Evolutionary conservation across 2,329 filamentous ascomycete genomes (phyloP).

Genomic region (Talaromyces sp.): DNA sequence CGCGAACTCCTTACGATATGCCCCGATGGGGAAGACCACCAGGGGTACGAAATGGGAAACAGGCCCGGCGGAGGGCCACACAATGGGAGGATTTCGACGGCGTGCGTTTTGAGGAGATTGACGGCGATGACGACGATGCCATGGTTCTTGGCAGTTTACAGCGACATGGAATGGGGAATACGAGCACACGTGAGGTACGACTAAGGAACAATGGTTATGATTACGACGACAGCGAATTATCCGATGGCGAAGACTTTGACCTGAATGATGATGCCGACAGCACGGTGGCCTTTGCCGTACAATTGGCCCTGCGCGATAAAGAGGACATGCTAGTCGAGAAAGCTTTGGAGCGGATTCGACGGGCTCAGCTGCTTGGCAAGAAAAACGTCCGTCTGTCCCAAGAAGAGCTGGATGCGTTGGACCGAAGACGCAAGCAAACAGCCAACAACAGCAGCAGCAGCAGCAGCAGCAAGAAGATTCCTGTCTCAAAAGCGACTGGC

Average conservation of each 20-base stretch:
- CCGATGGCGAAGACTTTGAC: constrained; percentile 46
- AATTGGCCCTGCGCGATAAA: constrained; percentile 56
- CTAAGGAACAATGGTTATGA: constrained; percentile 33
- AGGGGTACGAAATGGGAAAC: constrained; percentile 69
- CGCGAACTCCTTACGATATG: constrained; percentile 90
- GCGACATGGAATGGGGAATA: constrained; percentile 27
- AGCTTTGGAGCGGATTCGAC: constrained; percentile 73
- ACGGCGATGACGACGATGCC: constrained; percentile 32
- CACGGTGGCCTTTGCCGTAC: constrained; percentile 42
- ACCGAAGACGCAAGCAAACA: constrained; percentile 50
- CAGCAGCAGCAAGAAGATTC: constrained; percentile 12
- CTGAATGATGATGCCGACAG: constrained; percentile 49
- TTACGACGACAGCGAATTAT: constrained; percentile 40
- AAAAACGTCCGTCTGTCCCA: constrained; percentile 73
- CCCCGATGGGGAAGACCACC: constrained; percentile 99
- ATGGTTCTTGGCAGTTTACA: constrained; percentile 21
- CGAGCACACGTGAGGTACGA: constrained; percentile 27
- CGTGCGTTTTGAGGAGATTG: constrained; percentile 36
- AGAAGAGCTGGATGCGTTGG: constrained; percentile 75
- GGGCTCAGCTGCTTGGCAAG: constrained; percentile 70
- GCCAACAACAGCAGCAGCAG: constrained; percentile 21
- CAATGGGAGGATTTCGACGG: constrained; percentile 46
- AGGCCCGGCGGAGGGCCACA: constrained; percentile 49
- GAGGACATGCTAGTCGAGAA: constrained; percentile 73
- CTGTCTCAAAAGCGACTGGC: constrained; percentile 1